Percentiles rank a stretch among this genome's conserved stretches.
Conservation (phyloP, 768 basidiomycete genomes). For the Austroboletus festivus region DNA sequence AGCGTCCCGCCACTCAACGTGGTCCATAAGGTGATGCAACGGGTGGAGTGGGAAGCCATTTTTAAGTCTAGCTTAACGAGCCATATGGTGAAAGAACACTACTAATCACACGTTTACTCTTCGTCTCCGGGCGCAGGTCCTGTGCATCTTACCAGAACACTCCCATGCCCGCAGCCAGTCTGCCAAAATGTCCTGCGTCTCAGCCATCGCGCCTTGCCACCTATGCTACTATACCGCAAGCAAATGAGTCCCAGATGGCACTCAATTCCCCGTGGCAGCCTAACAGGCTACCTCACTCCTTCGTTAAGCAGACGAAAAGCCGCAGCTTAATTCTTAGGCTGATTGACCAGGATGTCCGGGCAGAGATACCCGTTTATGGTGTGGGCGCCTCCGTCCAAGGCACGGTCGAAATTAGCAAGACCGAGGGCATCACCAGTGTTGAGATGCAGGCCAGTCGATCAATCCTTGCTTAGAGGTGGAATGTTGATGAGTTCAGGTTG, state of each 20-base stretch:
- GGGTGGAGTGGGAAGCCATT: conserved; percentile 33
- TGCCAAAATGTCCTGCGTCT: conserved; percentile 48
- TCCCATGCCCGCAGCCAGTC: conserved; percentile 53
- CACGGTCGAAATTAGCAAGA: conserved; percentile 50
- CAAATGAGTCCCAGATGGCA: conserved; percentile 52
- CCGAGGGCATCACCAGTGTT: conserved; percentile 54
- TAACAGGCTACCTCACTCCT: conserved; percentile 43
- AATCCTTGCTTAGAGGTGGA: neutral
- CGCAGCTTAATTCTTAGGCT: conserved; percentile 52
- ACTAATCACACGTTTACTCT: conserved; percentile 22
- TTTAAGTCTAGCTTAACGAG: conserved; percentile 31
- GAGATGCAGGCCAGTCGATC: conserved; percentile 54
- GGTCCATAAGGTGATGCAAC: conserved; percentile 12
- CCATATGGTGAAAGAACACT: conserved; percentile 28
- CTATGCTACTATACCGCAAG: conserved; percentile 56
- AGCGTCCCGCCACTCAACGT: conserved; percentile 1
- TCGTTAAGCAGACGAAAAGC: conserved; percentile 57
- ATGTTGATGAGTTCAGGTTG: conserved; percentile 41
- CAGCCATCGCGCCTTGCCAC: conserved; percentile 37
- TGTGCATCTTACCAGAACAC: conserved; percentile 19
- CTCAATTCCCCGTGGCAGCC: conserved; percentile 37
- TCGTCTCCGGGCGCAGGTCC: neutral
- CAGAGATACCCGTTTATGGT: conserved; percentile 56
- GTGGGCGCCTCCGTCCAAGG: conserved; percentile 52
- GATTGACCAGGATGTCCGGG: conserved; percentile 48